These are phyloP conservation scores for Glarea lozoyensis DNA, from an alignment of 495 filamentous ascomycete species.

Conservation along the genomic window DNA sequence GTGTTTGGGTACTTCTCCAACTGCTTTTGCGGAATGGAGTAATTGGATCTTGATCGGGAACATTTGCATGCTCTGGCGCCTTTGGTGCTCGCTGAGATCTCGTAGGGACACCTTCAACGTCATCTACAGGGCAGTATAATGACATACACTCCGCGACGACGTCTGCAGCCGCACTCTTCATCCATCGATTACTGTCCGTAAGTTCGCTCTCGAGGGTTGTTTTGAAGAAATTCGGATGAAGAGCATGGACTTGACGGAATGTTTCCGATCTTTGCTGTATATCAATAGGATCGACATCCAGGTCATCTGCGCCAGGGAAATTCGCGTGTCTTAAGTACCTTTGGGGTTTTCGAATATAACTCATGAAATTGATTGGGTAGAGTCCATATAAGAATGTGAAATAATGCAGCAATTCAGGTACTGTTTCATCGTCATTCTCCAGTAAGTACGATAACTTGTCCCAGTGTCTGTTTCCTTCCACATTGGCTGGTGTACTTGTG, in stretches of 20 bases:
- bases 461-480: slow-evolving; percentile 33
- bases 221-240: slow-evolving; percentile 68
- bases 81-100: slow-evolving; percentile 7
- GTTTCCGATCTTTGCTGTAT: slow-evolving; percentile 58
- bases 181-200: slow-evolving; percentile 58
- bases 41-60: slow-evolving; percentile 16
- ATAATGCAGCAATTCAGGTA: slow-evolving; percentile 65
- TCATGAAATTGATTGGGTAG: slow-evolving; percentile 72
- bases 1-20: slow-evolving; percentile 40
- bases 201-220: slow-evolving; percentile 64
- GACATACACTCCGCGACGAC: slow-evolving; percentile 62
- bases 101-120: slow-evolving; percentile 9
- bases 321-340: slow-evolving; percentile 56
- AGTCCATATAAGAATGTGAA: slow-evolving; percentile 72
- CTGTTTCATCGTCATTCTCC: slow-evolving; percentile 46
- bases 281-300: slow-evolving; percentile 63
- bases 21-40: slow-evolving; percentile 17
- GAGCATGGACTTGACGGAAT: slow-evolving; percentile 55
- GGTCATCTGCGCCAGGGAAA: slow-evolving; percentile 51
- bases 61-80: slow-evolving; percentile 13
- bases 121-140: slow-evolving; percentile 25
- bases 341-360: slow-evolving; percentile 67
- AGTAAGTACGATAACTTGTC: slow-evolving; percentile 47
- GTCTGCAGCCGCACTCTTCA: slow-evolving; percentile 62
- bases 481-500: not conserved